phyloP scores from a whole-genome alignment of 257 asterid species.

The Knoxia roxburghii region DNA sequence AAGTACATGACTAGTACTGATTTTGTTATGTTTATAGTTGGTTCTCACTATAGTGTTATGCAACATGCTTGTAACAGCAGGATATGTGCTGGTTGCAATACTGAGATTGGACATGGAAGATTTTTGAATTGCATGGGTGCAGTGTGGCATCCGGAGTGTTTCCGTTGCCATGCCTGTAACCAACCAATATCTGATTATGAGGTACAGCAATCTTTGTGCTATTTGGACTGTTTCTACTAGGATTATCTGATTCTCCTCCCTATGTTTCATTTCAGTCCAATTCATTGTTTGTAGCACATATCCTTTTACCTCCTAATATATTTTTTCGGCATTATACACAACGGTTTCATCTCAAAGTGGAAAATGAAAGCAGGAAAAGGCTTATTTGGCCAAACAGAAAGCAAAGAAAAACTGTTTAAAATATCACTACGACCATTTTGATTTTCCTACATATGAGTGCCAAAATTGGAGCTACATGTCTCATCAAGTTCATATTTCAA shows the following conservation, averaged over 20 bases:
- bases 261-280: not conserved
- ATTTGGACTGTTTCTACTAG: not conserved
- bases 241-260: not conserved
- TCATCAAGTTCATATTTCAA: not conserved
- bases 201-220: constrained; percentile 32
- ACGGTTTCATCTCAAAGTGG: not conserved
- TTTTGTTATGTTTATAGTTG: not conserved
- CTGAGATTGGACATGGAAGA: constrained; percentile 80
- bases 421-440: not conserved
- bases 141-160: constrained; percentile 97
- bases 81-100: constrained; percentile 89
- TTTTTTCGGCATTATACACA: not conserved
- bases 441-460: constrained; percentile 3
- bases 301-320: not conserved
- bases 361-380: not conserved
- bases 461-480: not conserved
- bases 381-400: not conserved
- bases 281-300: not conserved
- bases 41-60: not conserved
- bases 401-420: not conserved
- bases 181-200: constrained; percentile 90
- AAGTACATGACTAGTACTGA: no score
- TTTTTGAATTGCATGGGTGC: constrained; percentile 89
- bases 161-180: constrained; percentile 82
- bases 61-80: constrained; percentile 39